Base-by-base conservation (phyloP, 1,284 basidiomycete species). In the Austropuccinia psidii region DNA sequence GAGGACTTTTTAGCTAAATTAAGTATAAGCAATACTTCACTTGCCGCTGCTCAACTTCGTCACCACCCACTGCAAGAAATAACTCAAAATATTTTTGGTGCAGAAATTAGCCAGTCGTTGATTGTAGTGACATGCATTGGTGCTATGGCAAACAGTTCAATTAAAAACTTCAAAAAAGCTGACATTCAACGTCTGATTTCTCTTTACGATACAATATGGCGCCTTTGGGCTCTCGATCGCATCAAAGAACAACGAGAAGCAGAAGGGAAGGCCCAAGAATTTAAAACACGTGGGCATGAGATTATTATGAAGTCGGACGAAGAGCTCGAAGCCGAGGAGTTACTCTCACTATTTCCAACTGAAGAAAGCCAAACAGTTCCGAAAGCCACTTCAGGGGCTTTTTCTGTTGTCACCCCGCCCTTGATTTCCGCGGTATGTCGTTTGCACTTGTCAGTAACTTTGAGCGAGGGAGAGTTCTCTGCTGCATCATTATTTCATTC, bases 221-320 rank as follows among this genome's bases (percentile, higher is more conserved):
- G 87, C 24, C 84, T 95, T 8, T 98, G 94, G 94, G 84, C 87
- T 39, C 87, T 89, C 41, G 90, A 96, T 78, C 86, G 87, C 49
- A 86, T 87, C 33, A 86, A 86, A 74, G 87, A 88, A 75, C 85
- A 86, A 54, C 85, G 90, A 76, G 84, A 83, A 21, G 86, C 87
- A 45, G 85, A 86, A 47, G 87, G 87, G 41, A 85, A 87, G 0
- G 86, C 87, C 37, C 90, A 90, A 61, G 81, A 98, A 21, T 99
- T 97, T 84, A 89, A 89, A 47, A 84, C 85, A 69, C 87, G 86
- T 52, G 84, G 84, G 70, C 81, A 85, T 33, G 85, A 87, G 37
- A 82, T 90, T 62, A 83, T 85, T 33, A 84, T 85, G 31, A 81
- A 85, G 11, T 85, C 85, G 13, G 94, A 93, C 75, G 86, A 86